Evolutionary conservation across 306 rosid genomes (phyloP).

Genomic region (Inga laurina): DNA sequence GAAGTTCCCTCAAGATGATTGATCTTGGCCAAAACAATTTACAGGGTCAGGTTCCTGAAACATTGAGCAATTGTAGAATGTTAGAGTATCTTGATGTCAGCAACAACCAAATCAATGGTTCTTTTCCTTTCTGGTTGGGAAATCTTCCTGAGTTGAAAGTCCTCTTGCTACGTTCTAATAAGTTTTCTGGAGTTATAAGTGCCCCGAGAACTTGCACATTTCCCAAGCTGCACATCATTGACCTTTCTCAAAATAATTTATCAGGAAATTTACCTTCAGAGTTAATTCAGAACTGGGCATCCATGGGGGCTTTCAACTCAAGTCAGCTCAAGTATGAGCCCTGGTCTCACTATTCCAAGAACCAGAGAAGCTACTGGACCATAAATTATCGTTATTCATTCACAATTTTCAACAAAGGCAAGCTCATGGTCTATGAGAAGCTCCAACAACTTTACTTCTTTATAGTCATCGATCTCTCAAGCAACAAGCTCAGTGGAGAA

Average conservation of each 20-base stretch:
- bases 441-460: constrained; percentile 18
- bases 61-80: constrained; percentile 22
- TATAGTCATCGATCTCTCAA: constrained; percentile 32
- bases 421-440: neutral
- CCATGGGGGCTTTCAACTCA: neutral
- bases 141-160: constrained; percentile 29
- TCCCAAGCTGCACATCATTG: constrained; percentile 35
- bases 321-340: neutral
- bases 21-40: constrained; percentile 29
- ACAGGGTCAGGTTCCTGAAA: constrained; percentile 42
- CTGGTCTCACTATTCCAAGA: neutral
- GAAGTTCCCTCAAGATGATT: neutral
- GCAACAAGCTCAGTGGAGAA: constrained; percentile 34
- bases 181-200: constrained; percentile 19
- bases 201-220: neutral
- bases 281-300: constrained; percentile 2
- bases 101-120: constrained; percentile 21
- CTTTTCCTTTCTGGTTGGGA: constrained; percentile 55
- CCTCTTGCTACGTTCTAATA: neutral
- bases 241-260: constrained; percentile 33
- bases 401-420: constrained; percentile 30
- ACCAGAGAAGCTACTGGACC: fast-evolving
- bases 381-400: neutral
- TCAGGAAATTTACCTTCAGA: constrained; percentile 12
- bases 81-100: constrained; percentile 30